These are phyloP conservation scores for Pulchroboletus neoregius DNA, from an alignment of 1,284 basidiomycete species.

Conservation along the genomic window DNA sequence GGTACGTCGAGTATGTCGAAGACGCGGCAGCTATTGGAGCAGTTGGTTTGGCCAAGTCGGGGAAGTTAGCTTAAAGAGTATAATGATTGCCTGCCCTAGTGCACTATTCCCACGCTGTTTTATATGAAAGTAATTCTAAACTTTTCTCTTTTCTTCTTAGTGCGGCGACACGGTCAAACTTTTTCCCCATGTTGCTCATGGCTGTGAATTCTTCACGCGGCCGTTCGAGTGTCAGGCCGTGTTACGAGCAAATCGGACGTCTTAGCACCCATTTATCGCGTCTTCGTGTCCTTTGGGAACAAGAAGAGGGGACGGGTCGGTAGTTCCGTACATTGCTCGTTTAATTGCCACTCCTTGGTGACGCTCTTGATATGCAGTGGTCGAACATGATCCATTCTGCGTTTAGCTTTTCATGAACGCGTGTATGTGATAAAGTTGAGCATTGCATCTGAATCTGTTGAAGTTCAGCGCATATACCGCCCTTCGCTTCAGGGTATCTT, in stretches of 20 bases:
- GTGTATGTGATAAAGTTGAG: too few species aligned
- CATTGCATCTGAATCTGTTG: too few species aligned
- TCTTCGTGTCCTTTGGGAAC: slow-evolving; percentile 35
- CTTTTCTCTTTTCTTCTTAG: slow-evolving; percentile 37
- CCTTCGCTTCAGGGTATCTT: too few species aligned
- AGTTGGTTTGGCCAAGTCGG: slow-evolving; percentile 38
- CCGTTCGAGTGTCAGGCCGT: slow-evolving; percentile 85
- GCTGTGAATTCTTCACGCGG: slow-evolving; percentile 56
- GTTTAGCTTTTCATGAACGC: too few species aligned
- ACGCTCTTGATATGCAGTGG: too few species aligned
- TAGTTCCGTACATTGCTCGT: slow-evolving; percentile 76
- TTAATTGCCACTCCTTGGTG: too few species aligned
- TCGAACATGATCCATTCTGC: not conserved
- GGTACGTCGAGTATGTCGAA: slow-evolving; percentile 58
- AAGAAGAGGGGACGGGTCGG: slow-evolving; percentile 63
- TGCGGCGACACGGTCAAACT: slow-evolving; percentile 76
- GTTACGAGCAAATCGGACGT: slow-evolving; percentile 68
- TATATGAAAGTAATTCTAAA: slow-evolving; percentile 6
- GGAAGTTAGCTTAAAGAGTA: too few species aligned
- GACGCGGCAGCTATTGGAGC: slow-evolving; percentile 67
- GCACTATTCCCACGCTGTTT: slow-evolving; percentile 23
- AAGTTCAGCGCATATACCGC: too few species aligned
- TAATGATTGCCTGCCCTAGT: slow-evolving; percentile 34
- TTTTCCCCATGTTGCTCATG: slow-evolving; percentile 85
- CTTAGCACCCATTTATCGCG: slow-evolving; percentile 67